Evolutionary conservation across 768 basidiomycete genomes (phyloP).

Genomic region (Leccinum subgranulosum): DNA sequence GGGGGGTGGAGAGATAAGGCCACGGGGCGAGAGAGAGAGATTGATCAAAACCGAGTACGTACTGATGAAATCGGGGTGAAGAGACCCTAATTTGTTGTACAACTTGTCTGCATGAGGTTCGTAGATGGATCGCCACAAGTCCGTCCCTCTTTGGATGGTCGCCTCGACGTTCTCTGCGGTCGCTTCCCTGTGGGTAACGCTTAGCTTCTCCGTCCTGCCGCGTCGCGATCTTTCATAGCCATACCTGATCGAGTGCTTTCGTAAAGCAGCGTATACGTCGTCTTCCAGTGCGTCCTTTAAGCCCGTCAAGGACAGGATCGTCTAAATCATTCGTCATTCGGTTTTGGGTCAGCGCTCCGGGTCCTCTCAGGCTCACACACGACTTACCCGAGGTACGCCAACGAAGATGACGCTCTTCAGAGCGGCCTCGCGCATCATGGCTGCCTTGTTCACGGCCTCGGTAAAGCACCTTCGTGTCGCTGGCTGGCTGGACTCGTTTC

Average conservation of each 20-base stretch:
- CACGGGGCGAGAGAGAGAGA: background rate
- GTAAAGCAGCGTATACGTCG: constrained; percentile 72
- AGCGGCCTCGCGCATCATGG: constrained; percentile 85
- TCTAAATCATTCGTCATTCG: constrained; percentile 40
- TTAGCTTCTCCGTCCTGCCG: constrained; percentile 18
- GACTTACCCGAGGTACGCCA: constrained; percentile 76
- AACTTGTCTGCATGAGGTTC: constrained; percentile 87
- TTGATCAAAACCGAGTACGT: constrained; percentile 38
- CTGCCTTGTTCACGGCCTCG: constrained; percentile 68
- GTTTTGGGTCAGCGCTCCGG: constrained; percentile 4
- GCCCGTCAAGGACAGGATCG: constrained; percentile 78
- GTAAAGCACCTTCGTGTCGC: constrained; percentile 43
- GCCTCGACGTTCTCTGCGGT: constrained; percentile 64
- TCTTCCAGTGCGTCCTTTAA: constrained; percentile 75
- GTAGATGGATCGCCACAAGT: constrained; percentile 86
- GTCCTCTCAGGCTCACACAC: background rate
- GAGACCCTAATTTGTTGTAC: constrained; percentile 77
- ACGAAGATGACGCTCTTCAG: constrained; percentile 89
- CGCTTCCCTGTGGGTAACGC: constrained; percentile 46
- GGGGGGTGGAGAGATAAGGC: constrained; percentile 26
- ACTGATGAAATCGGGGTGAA: constrained; percentile 95
- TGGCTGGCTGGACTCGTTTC: constrained; percentile 39
- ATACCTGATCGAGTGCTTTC: constrained; percentile 64
- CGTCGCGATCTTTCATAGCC: background rate
- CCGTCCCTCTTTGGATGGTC: constrained; percentile 63